Conservation (phyloP, 192 early-diverging fungal species). For the Gryganskiella cystojenkinii region DNA sequence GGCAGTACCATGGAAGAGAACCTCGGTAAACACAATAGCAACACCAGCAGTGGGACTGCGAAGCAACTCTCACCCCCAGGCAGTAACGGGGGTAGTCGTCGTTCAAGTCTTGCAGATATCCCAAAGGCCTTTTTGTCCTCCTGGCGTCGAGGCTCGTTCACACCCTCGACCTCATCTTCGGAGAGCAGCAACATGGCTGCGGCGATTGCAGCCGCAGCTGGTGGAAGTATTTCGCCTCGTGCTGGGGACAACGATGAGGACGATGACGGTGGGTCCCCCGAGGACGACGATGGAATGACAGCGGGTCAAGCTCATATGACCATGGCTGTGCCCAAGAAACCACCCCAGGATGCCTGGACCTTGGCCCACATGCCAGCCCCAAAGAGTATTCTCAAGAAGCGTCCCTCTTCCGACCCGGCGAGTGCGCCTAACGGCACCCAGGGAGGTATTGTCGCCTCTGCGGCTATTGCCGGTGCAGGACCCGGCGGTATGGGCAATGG, state of each 20-base stretch:
- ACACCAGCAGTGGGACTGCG: not conserved
- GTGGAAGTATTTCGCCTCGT: no score
- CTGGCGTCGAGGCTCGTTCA: slow-evolving; percentile 18
- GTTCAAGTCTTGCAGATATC: slow-evolving; percentile 26
- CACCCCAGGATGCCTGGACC: not conserved
- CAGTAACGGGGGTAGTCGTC: slow-evolving; percentile 5
- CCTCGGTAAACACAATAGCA: not conserved
- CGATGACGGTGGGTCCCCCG: not conserved
- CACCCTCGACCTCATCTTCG: not conserved
- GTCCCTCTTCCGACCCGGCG: not conserved
- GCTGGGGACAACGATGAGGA: not conserved
- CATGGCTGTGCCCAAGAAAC: slow-evolving; percentile 8
- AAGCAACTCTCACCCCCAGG: slow-evolving; percentile 5
- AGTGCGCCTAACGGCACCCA: not conserved
- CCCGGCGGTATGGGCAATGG: not conserved
- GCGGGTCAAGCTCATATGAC: slow-evolving; percentile 4
- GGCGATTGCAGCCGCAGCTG: not conserved
- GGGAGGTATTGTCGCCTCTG: not conserved
- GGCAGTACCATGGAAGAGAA: not conserved
- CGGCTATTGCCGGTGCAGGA: no score
- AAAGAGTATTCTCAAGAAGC: slow-evolving; percentile 34
- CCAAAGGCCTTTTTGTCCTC: slow-evolving; percentile 35
- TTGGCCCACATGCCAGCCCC: not conserved
- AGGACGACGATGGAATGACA: not conserved
- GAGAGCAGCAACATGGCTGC: slow-evolving; percentile 6